Evolutionary conservation across 306 rosid genomes (phyloP).

Genomic region (Cyamopsis tetragonoloba): DNA sequence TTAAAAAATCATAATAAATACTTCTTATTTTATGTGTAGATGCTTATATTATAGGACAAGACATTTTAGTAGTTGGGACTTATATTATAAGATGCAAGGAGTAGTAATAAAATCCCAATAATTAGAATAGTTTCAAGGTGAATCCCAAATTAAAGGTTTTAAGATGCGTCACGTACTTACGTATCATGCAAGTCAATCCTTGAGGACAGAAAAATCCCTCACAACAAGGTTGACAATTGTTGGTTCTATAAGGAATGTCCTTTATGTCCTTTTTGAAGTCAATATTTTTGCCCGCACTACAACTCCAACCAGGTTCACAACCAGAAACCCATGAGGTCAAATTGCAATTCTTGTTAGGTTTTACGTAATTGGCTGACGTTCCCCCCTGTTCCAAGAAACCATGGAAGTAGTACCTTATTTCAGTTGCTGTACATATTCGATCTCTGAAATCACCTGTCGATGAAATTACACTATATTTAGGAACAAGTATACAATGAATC

Average conservation of each 20-base stretch:
- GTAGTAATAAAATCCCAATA: not conserved
- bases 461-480: slow-evolving; percentile 21
- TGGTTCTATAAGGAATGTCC: slow-evolving; percentile 46
- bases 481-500: not conserved
- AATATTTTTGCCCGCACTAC: slow-evolving; percentile 40
- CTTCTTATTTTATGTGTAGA: too few relatives aligned
- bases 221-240: slow-evolving; percentile 64
- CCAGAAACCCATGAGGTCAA: slow-evolving; percentile 67
- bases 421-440: slow-evolving; percentile 57
- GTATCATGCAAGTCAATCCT: slow-evolving; percentile 85
- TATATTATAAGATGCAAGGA: too few relatives aligned
- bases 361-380: slow-evolving; percentile 33
- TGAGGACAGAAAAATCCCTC: slow-evolving; percentile 82
- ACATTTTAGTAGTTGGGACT: too few relatives aligned
- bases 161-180: slow-evolving; percentile 50
- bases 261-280: slow-evolving; percentile 36
- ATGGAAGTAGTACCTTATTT: slow-evolving; percentile 53
- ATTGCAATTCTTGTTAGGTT: slow-evolving; percentile 73
- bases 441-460: slow-evolving; percentile 54
- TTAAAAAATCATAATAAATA: too few relatives aligned
- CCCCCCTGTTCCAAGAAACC: slow-evolving; percentile 32
- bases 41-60: too few relatives aligned
- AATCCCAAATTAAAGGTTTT: not conserved
- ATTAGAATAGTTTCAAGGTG: not conserved
- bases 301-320: slow-evolving; percentile 89